Base-by-base conservation (phyloP, 2,329 filamentous ascomycete species). In the Aspergillus quadricinctus region DNA sequence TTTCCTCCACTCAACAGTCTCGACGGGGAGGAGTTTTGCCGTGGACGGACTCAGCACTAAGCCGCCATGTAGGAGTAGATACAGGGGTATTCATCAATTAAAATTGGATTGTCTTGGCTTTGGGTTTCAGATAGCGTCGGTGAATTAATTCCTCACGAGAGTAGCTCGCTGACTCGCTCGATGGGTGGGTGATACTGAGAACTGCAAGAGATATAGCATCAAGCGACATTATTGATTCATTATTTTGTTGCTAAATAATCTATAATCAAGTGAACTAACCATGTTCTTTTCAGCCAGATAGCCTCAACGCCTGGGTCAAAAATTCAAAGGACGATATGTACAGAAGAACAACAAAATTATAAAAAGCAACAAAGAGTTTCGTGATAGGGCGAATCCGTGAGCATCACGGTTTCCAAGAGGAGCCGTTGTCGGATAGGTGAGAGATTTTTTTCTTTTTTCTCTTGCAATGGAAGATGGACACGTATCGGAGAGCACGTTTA, bases 1-100 rank as follows among this genome's bases (percentile, higher is more conserved):
- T 57, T 57, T 55, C 56, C 56, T 57, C 56, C 56, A 57, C 54
- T 57, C 45, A 55, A 11, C 52, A 40, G 19, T 49, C 43, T 21
- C 10, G n/a, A 35, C 49, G 35, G 56, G 21, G 52, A 21, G 19
- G 37, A 14, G 49, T 57, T 50, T 23, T 10, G 43, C 56, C 49
- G 52, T 48, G 27, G 28, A 31, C 50, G 35, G 35, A 50, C 21
- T 31, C 23, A 23, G 23, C 23, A 23, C 23, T 23, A 23, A 23
- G 23, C 23, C 3, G 23, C 23, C 2, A 23, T 3, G 23, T 23
- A 23, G n/a, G n/a, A n/a, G 23, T 23, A 23, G 14, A 28, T 35
- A 45, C 37, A 41, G 40, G 41, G 48, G 21, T 48, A 7, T 29
- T 29, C 9, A 6, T 23, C 3, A 5, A 37, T 37, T 37, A 4